Evolutionary conservation across 1,284 basidiomycete species (phyloP).

Genomic region (Boletus holoroseus): DNA sequence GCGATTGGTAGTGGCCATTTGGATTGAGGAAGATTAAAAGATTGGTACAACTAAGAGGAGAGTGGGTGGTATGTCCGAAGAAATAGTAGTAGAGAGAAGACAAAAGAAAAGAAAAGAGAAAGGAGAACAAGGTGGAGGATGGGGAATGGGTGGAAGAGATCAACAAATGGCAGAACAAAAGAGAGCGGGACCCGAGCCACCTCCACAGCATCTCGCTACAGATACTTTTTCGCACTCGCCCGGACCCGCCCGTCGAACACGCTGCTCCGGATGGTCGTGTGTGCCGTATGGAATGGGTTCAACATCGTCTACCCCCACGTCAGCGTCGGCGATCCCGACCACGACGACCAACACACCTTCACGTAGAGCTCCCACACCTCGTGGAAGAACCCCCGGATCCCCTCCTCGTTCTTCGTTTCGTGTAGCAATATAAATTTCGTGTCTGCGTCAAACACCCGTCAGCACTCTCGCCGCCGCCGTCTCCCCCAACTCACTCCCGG

Average conservation of each 20-base stretch:
- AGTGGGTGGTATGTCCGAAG: conserved; percentile 11
- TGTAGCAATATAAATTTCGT: conserved; percentile 90
- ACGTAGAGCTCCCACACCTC: conserved; percentile 95
- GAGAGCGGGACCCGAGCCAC: conserved; percentile 20
- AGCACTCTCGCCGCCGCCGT: neutral
- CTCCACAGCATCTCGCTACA: conserved; percentile 33
- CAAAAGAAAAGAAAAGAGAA: conserved; percentile 10
- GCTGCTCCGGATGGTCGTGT: conserved; percentile 71
- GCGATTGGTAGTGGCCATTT: conserved; percentile 55
- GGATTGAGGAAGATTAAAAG: conserved; percentile 44
- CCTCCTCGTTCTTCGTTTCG: conserved; percentile 93
- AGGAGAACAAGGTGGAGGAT: neutral
- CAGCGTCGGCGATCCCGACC: neutral
- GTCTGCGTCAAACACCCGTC: conserved; percentile 45
- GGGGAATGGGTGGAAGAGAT: conserved; percentile 6
- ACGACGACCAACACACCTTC: conserved; percentile 55
- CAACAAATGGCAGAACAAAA: conserved; percentile 17
- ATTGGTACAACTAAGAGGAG: conserved; percentile 30
- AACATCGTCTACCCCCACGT: conserved; percentile 59
- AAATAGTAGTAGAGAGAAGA: conserved; percentile 18
- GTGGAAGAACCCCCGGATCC: conserved; percentile 83
- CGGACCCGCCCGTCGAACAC: conserved; percentile 81
- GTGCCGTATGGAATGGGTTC: conserved; percentile 91
- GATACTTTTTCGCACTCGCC: conserved; percentile 79
- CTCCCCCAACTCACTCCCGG: conserved; percentile 65